Evolutionary conservation across 345 rosid genomes (phyloP).

Genomic region (Gossypium stocksii): DNA sequence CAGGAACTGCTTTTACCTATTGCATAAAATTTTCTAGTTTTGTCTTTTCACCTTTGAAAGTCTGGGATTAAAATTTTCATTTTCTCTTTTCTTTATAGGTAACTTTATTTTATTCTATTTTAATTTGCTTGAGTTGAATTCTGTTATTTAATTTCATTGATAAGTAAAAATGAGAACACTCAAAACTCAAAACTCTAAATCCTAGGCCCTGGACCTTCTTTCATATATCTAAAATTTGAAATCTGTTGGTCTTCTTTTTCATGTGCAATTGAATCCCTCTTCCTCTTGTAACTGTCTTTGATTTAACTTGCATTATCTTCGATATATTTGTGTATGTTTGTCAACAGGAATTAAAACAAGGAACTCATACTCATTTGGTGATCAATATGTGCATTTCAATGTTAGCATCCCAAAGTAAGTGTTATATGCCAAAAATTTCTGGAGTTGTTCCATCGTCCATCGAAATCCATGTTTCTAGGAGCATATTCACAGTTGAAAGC

Average conservation of each 20-base stretch:
- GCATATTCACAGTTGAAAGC: neutral
- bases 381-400: slow-evolving; percentile 90
- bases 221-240: neutral
- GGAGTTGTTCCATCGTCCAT: neutral
- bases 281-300: neutral
- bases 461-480: neutral
- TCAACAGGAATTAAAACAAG: slow-evolving; percentile 76
- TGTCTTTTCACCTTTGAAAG: neutral
- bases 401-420: slow-evolving; percentile 87
- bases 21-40: neutral
- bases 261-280: neutral
- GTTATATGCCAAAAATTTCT: neutral
- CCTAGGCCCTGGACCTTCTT: neutral
- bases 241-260: neutral
- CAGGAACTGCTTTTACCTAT: neutral
- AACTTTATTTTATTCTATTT: too few relatives aligned
- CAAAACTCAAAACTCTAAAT: neutral
- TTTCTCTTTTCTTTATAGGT: neutral
- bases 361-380: slow-evolving; percentile 65
- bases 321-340: neutral
- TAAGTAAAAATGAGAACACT: neutral
- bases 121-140: neutral
- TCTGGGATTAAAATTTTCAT: neutral
- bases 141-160: neutral
- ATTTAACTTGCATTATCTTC: neutral